Percentiles rank a stretch among this genome's conserved stretches.
phyloP scores from a whole-genome alignment of 495 filamentous ascomycete genomes.

The Penicillium paxilli region DNA sequence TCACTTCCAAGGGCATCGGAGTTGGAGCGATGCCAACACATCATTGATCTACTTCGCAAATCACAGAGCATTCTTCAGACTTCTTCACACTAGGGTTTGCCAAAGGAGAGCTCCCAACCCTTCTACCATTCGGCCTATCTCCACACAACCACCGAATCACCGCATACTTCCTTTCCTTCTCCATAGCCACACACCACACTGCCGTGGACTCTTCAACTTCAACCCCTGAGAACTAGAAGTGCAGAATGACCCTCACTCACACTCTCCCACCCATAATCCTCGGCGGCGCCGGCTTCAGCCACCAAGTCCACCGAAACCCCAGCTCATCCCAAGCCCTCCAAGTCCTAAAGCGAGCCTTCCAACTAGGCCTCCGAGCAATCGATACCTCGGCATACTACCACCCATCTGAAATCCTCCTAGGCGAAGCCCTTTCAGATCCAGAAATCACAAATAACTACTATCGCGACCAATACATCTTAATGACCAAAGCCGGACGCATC shows the following conservation, averaged over 20 bases:
- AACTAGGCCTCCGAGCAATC: conserved; percentile 72
- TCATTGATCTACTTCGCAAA: too few relatives aligned
- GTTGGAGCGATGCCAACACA: not conserved
- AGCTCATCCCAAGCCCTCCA: conserved; percentile 63
- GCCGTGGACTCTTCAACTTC: too few relatives aligned
- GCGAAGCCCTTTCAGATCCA: conserved; percentile 63
- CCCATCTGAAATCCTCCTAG: conserved; percentile 77
- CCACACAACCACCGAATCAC: not conserved
- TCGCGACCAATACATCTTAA: conserved; percentile 50
- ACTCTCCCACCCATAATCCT: conserved; percentile 55
- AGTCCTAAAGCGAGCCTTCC: conserved; percentile 70
- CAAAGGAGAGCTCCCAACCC: not conserved
- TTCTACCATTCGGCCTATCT: not conserved
- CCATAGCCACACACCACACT: too few relatives aligned
- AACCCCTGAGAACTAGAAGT: too few relatives aligned
- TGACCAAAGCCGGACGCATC: conserved; percentile 63
- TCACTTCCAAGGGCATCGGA: not conserved
- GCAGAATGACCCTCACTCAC: conserved; percentile 9
- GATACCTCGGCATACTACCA: conserved; percentile 94
- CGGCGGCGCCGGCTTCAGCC: conserved; percentile 86
- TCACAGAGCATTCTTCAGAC: too few relatives aligned
- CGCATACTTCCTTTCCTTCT: not conserved
- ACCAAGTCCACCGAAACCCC: conserved; percentile 73
- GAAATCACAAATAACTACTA: conserved; percentile 50
- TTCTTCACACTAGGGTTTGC: too few relatives aligned